Percentiles rank a stretch among this genome's conserved stretches.
These are phyloP conservation scores for Tylopilus felleus DNA, from an alignment of 768 basidiomycete species.

Conservation along the genomic window DNA sequence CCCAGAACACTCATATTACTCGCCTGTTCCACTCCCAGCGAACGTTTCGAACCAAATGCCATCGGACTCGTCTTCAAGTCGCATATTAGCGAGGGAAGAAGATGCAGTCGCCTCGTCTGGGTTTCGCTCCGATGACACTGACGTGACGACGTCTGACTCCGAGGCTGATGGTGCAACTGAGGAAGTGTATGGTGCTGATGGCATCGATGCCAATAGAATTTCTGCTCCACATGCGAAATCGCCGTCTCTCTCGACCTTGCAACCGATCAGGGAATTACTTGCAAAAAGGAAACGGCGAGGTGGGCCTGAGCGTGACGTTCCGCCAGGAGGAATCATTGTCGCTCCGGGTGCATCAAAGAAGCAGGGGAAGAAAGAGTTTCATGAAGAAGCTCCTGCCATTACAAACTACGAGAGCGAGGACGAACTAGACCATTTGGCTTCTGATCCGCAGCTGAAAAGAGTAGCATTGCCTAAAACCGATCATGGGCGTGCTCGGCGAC, in stretches of 20 bases:
- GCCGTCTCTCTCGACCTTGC: constrained; percentile 6
- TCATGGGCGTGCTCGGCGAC: constrained; percentile 32
- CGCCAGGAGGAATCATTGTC: neutral
- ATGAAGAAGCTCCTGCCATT: constrained; percentile 12
- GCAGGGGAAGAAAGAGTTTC: constrained; percentile 1
- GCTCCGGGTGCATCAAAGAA: constrained; percentile 5
- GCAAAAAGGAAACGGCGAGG: constrained; percentile 10
- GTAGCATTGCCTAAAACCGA: constrained; percentile 32
- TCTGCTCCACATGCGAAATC: constrained; percentile 1
- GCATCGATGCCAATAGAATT: neutral
- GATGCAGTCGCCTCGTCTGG: neutral
- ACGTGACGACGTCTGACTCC: constrained; percentile 2
- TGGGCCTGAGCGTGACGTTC: constrained; percentile 1
- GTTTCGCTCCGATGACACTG: neutral
- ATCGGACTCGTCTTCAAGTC: neutral
- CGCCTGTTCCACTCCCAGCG: neutral
- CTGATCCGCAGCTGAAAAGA: constrained; percentile 26
- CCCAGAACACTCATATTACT: neutral
- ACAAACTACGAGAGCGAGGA: constrained; percentile 12
- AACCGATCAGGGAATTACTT: constrained; percentile 11
- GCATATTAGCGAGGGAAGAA: neutral
- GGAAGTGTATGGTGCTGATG: neutral
- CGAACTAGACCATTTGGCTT: constrained; percentile 10
- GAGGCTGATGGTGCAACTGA: constrained; percentile 6
- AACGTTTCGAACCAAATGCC: neutral